A percentile compares a stretch with the other conserved stretches of the same genome.
phyloP scores from a whole-genome alignment of 495 filamentous ascomycete species.

The Astrocystis sublimbata region DNA sequence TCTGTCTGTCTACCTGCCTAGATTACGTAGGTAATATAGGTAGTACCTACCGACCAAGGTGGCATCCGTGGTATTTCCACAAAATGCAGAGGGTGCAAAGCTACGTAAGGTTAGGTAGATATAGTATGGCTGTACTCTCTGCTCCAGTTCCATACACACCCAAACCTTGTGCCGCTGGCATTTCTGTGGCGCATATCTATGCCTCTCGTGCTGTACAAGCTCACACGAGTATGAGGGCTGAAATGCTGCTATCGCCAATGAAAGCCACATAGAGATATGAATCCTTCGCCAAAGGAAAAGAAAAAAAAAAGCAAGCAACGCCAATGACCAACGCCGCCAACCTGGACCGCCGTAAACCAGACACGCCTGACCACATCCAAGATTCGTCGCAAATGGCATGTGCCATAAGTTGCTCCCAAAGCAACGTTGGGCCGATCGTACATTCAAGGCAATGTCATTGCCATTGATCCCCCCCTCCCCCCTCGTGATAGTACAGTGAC shows the following conservation, averaged over 20 bases:
- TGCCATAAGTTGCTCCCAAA: neutral
- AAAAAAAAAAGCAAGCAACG: no score
- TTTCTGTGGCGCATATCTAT: neutral
- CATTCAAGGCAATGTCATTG: neutral
- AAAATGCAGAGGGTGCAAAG: no score
- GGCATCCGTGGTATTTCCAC: no score
- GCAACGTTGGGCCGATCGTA: neutral
- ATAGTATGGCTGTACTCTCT: no score
- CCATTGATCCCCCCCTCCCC: neutral
- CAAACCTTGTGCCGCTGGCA: neutral
- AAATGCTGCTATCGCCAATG: conserved; percentile 15
- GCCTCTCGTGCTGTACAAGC: conserved; percentile 12
- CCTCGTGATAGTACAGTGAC: conserved; percentile 16
- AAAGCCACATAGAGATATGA: conserved; percentile 13
- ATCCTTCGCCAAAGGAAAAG: neutral
- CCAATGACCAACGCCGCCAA: conserved; percentile 15
- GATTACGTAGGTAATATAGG: no score
- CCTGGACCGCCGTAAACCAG: conserved; percentile 11
- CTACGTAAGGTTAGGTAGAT: no score
- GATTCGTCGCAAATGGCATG: neutral
- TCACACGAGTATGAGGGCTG: no score
- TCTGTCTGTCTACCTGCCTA: no score
- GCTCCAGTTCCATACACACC: no score
- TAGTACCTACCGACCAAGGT: no score
- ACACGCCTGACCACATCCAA: conserved; percentile 15